Evolutionary conservation across 768 basidiomycete genomes (phyloP).

Genomic region (Phlebiopsis gigantea): DNA sequence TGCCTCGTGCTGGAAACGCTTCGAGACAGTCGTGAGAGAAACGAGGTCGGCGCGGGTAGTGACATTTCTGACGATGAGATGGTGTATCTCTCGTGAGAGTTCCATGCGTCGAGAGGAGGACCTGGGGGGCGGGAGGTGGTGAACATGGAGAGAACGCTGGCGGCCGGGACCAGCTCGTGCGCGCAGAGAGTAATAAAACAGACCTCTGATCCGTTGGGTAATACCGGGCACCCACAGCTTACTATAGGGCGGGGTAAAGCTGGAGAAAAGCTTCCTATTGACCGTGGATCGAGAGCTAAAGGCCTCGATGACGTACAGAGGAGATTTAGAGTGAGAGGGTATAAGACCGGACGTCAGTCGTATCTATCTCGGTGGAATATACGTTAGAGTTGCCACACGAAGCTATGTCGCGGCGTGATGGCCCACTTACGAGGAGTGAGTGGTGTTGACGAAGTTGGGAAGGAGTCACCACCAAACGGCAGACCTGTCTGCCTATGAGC

Average conservation of each 20-base stretch:
- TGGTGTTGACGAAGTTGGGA: conserved; percentile 2
- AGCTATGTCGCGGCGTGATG: neutral
- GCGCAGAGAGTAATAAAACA: conserved; percentile 4
- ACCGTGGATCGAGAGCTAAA: neutral
- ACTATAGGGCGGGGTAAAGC: conserved; percentile 11
- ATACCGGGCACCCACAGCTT: conserved; percentile 5
- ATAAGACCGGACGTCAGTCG: conserved; percentile 11
- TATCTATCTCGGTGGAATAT: conserved; percentile 8
- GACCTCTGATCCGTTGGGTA: conserved; percentile 12
- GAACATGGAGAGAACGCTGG: neutral
- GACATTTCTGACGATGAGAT: conserved; percentile 49
- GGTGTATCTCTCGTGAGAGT: conserved; percentile 53
- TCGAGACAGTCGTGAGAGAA: conserved; percentile 53
- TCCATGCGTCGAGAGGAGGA: conserved; percentile 28
- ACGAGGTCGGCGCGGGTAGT: conserved; percentile 49
- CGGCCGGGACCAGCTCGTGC: neutral
- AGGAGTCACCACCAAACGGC: neutral
- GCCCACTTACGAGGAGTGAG: neutral
- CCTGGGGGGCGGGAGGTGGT: neutral
- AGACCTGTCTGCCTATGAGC: conserved; percentile 5
- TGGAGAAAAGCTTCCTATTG: conserved; percentile 9
- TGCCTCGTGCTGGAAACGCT: conserved; percentile 45
- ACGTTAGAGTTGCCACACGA: neutral
- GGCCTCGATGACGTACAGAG: conserved; percentile 10
- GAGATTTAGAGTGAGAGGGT: conserved; percentile 10